Evolutionary conservation across 2,329 filamentous ascomycete species (phyloP).

Genomic region (Colletotrichum sojae): DNA sequence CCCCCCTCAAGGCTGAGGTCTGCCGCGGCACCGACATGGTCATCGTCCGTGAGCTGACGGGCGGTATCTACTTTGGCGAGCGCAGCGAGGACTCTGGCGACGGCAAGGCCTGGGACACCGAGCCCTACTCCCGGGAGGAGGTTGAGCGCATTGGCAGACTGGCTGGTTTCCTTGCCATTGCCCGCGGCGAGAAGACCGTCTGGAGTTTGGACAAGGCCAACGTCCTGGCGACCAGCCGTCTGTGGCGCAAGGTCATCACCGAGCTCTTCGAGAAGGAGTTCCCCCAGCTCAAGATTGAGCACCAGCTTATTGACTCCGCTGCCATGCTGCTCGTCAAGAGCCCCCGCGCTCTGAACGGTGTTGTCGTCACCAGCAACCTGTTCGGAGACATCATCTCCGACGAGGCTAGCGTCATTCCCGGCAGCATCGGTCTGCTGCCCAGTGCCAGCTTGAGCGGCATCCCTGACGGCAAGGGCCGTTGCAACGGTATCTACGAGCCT

Average conservation of each 20-base stretch:
- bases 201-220: conserved; percentile 97
- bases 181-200: conserved; percentile 77
- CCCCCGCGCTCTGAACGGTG: conserved; percentile 87
- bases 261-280: conserved; percentile 92
- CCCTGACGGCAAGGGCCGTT: conserved; percentile 85
- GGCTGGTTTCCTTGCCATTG: conserved; percentile 84
- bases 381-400: conserved; percentile 98
- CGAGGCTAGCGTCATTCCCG: conserved; percentile 94
- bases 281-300: conserved; percentile 84
- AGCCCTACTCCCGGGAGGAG: conserved; percentile 87
- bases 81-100: conserved; percentile 84
- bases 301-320: conserved; percentile 96
- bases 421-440: conserved; percentile 88
- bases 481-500: conserved; percentile 97
- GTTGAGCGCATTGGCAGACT: conserved; percentile 90
- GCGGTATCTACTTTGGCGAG: conserved; percentile 96
- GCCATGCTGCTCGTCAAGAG: conserved; percentile 99
- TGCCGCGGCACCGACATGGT: conserved; percentile 92
- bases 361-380: conserved; percentile 93
- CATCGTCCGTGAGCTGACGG: conserved; percentile 92
- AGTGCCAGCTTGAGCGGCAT: conserved; percentile 89
- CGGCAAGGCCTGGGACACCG: conserved; percentile 84
- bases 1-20: conserved; percentile 87
- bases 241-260: conserved; percentile 90
- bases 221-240: conserved; percentile 88